phyloP scores from a whole-genome alignment of 2,329 filamentous ascomycete species.

The Beauveria medogensis region DNA sequence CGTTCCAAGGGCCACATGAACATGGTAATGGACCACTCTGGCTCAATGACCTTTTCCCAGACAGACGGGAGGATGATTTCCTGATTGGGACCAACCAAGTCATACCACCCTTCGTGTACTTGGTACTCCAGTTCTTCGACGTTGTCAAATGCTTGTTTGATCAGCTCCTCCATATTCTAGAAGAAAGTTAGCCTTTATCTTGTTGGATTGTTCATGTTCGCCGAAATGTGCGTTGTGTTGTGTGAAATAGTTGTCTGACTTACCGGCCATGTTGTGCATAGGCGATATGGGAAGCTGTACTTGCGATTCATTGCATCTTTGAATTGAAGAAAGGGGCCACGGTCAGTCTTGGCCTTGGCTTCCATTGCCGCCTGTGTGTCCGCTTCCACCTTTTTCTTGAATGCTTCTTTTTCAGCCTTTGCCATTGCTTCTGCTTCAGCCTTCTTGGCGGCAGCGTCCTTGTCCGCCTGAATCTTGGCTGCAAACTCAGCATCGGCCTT shows the following conservation, averaged over 20 bases:
- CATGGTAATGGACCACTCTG: slow-evolving; percentile 52
- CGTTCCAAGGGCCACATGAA: slow-evolving; percentile 51
- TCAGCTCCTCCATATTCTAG: slow-evolving; percentile 78
- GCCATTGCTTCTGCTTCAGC: slow-evolving; percentile 29
- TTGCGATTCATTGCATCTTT: slow-evolving; percentile 88
- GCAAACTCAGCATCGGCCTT: slow-evolving; percentile 29
- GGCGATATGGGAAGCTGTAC: slow-evolving; percentile 82
- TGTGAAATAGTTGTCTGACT: slow-evolving; percentile 23
- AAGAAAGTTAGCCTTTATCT: not conserved
- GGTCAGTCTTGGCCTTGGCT: slow-evolving; percentile 39
- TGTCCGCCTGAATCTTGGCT: slow-evolving; percentile 19
- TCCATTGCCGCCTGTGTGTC: slow-evolving; percentile 42
- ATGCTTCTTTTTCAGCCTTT: slow-evolving; percentile 29
- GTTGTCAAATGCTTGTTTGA: slow-evolving; percentile 75
- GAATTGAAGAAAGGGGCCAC: slow-evolving; percentile 72
- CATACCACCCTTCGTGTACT: slow-evolving; percentile 71
- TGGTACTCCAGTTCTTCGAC: slow-evolving; percentile 69
- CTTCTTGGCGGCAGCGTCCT: slow-evolving; percentile 18
- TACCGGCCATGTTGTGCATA: slow-evolving; percentile 80
- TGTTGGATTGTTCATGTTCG: not conserved
- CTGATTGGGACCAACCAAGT: slow-evolving; percentile 68
- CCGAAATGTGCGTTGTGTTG: not conserved
- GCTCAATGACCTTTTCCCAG: slow-evolving; percentile 75
- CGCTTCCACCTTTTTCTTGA: slow-evolving; percentile 43
- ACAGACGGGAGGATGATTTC: slow-evolving; percentile 73